Evolutionary conservation across 306 rosid species (phyloP).

Genomic region (Sindora glabra): DNA sequence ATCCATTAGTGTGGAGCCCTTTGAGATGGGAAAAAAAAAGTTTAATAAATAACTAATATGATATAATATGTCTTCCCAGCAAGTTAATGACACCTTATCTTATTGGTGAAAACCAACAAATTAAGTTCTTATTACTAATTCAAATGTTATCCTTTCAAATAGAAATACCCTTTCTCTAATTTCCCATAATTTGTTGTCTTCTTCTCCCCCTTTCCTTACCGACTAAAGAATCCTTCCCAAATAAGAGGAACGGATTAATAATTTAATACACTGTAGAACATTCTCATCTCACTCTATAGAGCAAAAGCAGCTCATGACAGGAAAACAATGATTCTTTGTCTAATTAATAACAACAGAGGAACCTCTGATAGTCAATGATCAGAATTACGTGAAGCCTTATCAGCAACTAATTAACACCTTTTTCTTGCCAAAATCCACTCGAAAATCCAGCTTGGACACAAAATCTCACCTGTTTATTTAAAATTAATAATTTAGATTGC

Average conservation of each 20-base stretch:
- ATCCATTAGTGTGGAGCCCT: too few relatives aligned
- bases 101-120: too few relatives aligned
- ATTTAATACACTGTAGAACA: slow-evolving; percentile 13
- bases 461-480: too few relatives aligned
- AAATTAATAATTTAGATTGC: not conserved
- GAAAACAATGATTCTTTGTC: slow-evolving; percentile 1
- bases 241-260: not conserved
- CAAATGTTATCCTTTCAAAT: too few relatives aligned
- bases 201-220: not conserved
- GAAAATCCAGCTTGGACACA: too few relatives aligned
- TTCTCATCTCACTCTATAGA: slow-evolving; percentile 8
- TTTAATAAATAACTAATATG: too few relatives aligned
- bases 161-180: not conserved
- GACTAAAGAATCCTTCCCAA: not conserved
- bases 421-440: not conserved
- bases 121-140: too few relatives aligned
- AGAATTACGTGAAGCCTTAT: slow-evolving; percentile 27
- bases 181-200: not conserved
- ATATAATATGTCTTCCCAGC: too few relatives aligned
- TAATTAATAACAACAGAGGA: not conserved
- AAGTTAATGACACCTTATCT: too few relatives aligned
- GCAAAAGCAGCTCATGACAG: not conserved
- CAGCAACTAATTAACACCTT: slow-evolving; percentile 1
- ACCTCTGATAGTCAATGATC: slow-evolving; percentile 12
- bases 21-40: too few relatives aligned